Evolutionary conservation across 495 filamentous ascomycete genomes (phyloP), one percentile per base, ranked within the genome.

Genomic region (Stereocaulon alpinum): DNA sequence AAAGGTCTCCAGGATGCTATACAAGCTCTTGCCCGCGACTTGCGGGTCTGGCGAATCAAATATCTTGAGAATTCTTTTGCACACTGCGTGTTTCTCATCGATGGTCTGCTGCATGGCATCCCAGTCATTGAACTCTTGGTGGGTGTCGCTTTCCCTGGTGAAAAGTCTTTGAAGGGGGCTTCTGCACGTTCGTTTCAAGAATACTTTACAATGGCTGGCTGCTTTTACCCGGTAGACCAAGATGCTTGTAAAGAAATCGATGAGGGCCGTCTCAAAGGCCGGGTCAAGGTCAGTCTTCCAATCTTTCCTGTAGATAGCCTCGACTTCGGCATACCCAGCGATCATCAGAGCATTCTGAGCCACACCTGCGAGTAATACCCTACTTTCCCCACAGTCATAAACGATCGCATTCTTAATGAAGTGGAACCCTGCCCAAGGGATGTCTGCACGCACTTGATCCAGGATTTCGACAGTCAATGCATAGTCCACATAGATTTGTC

Each of bases 341-440:
- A 66, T 61, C 24, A 65, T 48, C 17, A 58, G 56, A 10, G 61
- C 43, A 24, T 65, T 65, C 1, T 45, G 29, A 29, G 58, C 61
- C 11, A 61, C 27, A 6, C 65, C 63, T 45, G 61, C 57, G 11
- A 65, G 24, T 29, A 65, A 61, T 14, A 48, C 52, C 37, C n/a
- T 53, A 52, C 51, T 55, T 10, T 52, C 60, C 32, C 56, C 44
- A 30, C 58, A 52, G 45, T 65, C 63, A 37, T 63, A 59, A 20
- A 58, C 3, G 24, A 43, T 29, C 15, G 73, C 71, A 64, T 73
- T 63, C 15, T 77, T 63, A 15, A 77, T 55, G 54, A 76, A 74
- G 17, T 71, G 61, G 14, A 78, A 60, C 11, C 59, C 72, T 7
- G 70, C 76, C 76, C 76, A 77, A 12, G 76, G 73, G 44, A 77